Evolutionary conservation across 305 asterid species (phyloP).

Genomic region (Salvia sclarea): DNA sequence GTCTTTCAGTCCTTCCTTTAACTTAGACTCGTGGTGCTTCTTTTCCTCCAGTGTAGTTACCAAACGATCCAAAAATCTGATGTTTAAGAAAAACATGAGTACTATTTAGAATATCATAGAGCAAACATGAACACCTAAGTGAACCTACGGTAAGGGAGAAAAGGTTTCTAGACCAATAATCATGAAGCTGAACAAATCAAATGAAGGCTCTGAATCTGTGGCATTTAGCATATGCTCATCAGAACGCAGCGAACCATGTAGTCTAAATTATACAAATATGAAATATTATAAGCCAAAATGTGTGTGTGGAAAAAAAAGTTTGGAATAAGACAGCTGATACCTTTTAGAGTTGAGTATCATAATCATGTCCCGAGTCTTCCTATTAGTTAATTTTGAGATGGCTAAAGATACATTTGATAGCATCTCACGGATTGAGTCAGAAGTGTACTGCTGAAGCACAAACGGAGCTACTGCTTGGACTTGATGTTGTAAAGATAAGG

Average conservation of each 20-base stretch:
- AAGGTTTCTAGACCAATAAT: not conserved
- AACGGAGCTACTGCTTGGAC: constrained; percentile 93
- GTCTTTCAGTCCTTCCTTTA: constrained; percentile 81
- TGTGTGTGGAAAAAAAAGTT: not conserved
- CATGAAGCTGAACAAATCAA: not conserved
- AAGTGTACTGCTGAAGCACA: constrained; percentile 81
- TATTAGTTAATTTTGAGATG: constrained; percentile 75
- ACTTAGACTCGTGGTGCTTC: constrained; percentile 81
- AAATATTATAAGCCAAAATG: not conserved
- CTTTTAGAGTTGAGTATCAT: constrained; percentile 97
- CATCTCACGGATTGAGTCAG: constrained; percentile 71
- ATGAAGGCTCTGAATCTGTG: not conserved
- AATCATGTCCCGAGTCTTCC: constrained; percentile 87
- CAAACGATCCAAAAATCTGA: constrained; percentile 90
- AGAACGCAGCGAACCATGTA: not conserved
- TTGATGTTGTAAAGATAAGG: constrained; percentile 87
- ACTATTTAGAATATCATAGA: constrained; percentile 9
- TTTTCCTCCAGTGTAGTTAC: constrained; percentile 89
- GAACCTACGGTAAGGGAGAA: constrained; percentile 4
- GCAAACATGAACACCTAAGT: constrained; percentile 10
- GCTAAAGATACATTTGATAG: constrained; percentile 67
- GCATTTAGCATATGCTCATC: not conserved
- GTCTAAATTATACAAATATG: not conserved
- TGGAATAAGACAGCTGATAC: constrained; percentile 37
- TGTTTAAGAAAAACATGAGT: constrained; percentile 33